phyloP scores from a whole-genome alignment of 176 grass and related monocot species.

The Calamus simplicifolius region DNA sequence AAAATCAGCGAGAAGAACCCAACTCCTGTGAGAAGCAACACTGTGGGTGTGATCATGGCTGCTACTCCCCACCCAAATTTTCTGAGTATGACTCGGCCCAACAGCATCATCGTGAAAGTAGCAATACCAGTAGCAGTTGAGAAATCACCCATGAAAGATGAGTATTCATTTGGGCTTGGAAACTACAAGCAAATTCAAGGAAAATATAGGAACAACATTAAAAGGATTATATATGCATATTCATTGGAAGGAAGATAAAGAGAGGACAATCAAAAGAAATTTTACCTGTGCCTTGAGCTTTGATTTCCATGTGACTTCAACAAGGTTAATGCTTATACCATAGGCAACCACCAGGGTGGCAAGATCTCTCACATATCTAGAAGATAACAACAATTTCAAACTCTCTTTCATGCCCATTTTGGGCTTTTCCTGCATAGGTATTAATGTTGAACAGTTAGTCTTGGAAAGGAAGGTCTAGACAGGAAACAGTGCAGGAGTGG shows the following conservation, averaged over 20 bases:
- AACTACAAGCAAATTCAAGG: conserved; percentile 35
- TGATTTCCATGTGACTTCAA: conserved; percentile 98
- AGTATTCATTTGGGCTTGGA: conserved; percentile 95
- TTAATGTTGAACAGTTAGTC: conserved; percentile 16
- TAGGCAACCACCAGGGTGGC: conserved; percentile 98
- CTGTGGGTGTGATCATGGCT: conserved; percentile 91
- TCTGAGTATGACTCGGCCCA: conserved; percentile 78
- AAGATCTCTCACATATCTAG: conserved; percentile 95
- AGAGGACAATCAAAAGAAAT: background rate
- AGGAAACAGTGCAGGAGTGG: background rate
- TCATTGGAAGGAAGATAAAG: background rate
- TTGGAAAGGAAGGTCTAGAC: conserved; percentile 4
- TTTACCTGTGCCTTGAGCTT: conserved; percentile 94
- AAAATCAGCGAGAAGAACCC: conserved; percentile 97
- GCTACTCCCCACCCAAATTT: conserved; percentile 96
- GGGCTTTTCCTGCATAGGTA: conserved; percentile 60
- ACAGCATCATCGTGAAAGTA: conserved; percentile 97
- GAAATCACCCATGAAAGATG: conserved; percentile 99
- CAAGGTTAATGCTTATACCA: conserved; percentile 98
- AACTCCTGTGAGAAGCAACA: conserved; percentile 90
- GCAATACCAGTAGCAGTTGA: conserved; percentile 93
- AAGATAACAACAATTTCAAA: conserved; percentile 87
- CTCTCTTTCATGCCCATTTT: conserved; percentile 93
- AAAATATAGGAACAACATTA: background rate
- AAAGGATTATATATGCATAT: background rate